Conservation (phyloP, 2,329 filamentous ascomycete genomes). For the Gnomoniopsis smithogilvyi region DNA sequence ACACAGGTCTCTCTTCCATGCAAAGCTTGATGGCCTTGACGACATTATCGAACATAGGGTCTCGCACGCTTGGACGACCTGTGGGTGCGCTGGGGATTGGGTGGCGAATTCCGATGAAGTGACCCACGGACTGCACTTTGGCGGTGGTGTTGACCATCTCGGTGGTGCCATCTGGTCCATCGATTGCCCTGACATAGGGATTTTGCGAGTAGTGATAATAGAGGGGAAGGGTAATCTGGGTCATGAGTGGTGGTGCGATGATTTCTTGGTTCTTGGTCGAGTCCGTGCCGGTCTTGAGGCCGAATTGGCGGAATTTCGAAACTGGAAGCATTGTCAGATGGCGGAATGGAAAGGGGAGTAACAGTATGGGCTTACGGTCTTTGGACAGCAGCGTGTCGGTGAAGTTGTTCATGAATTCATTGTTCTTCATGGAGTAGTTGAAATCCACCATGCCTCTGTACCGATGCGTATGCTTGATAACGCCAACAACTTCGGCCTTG, state of each 20-base stretch:
- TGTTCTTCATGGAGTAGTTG: slow-evolving; percentile 69
- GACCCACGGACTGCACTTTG: slow-evolving; percentile 52
- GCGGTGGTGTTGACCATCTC: slow-evolving; percentile 55
- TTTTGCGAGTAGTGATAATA: slow-evolving; percentile 85
- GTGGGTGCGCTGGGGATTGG: slow-evolving; percentile 62
- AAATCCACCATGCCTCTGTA: slow-evolving; percentile 86
- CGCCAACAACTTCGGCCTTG: slow-evolving; percentile 65
- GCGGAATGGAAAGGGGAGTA: not conserved
- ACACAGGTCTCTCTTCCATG: slow-evolving; percentile 74
- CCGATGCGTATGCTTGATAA: slow-evolving; percentile 76
- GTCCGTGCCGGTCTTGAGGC: slow-evolving; percentile 61
- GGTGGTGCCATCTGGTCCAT: slow-evolving; percentile 50
- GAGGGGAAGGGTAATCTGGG: slow-evolving; percentile 71
- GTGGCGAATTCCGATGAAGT: slow-evolving; percentile 59
- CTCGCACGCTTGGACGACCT: slow-evolving; percentile 54
- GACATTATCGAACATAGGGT: slow-evolving; percentile 60
- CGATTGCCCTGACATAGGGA: slow-evolving; percentile 64
- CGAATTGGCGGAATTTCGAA: slow-evolving; percentile 57
- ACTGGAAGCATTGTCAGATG: slow-evolving; percentile 32
- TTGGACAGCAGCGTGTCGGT: slow-evolving; percentile 68
- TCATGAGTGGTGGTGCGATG: slow-evolving; percentile 76
- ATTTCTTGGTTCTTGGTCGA: slow-evolving; percentile 62
- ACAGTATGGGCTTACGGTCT: slow-evolving; percentile 50
- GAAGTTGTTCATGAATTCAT: slow-evolving; percentile 68
- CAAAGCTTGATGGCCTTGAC: slow-evolving; percentile 62